Base-by-base conservation (phyloP, 1,284 basidiomycete species). In the Cutaneotrichosporon cutaneum region DNA sequence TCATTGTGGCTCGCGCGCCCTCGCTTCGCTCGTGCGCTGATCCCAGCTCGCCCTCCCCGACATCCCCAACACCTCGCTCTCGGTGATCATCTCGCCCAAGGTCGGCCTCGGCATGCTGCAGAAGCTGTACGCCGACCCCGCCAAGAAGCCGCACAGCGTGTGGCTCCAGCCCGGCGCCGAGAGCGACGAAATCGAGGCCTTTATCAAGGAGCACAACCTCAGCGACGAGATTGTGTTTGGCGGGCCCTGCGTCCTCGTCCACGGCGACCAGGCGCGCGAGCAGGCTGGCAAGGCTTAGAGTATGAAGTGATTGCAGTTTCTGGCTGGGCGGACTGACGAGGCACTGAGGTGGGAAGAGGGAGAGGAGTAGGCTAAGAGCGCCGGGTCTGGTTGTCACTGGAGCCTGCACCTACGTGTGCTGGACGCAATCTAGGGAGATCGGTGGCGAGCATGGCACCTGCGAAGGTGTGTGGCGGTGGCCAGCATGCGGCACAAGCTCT, bases 111-210 rank as follows among this genome's bases (percentile, higher is more conserved):
- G 58, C 4, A 69, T 79, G 56, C 70, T 78, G 48, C 54, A 76
- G 68, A 58, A 62, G 26, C 61, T 73, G 26, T 74, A 90, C 87
- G 50, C 59, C 16, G 81, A 80, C 26, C 68, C 89, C 55, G 79
- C 90, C 66, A 81, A 87, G 26, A 78, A 81, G 33, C 81, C 91
- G 11, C 86, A 86, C 18, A 83, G 85, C 1, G 81, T 92, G 52
- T 94, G 91, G 91, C 83, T 93, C 44, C 91, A 94, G 76, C 91
- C 91, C 14, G 90, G 90, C 26, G 89, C 90, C 11, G 87, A 88
- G 68, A 87, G 90, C 70, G 84, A 78, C 44, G 75, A 76, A 7
- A 85, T 87, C 54, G 75, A 75, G 42, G 68, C 77, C 13, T 87
- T 81, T 66, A 83, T 88, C 68, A 78, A 80, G 39, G 79, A 83